A percentile compares a stretch with the other conserved stretches of the same genome.
Evolutionary conservation across 352 stramenopile genomes (phyloP).

Genomic region (Phytophthora hibernalis): DNA sequence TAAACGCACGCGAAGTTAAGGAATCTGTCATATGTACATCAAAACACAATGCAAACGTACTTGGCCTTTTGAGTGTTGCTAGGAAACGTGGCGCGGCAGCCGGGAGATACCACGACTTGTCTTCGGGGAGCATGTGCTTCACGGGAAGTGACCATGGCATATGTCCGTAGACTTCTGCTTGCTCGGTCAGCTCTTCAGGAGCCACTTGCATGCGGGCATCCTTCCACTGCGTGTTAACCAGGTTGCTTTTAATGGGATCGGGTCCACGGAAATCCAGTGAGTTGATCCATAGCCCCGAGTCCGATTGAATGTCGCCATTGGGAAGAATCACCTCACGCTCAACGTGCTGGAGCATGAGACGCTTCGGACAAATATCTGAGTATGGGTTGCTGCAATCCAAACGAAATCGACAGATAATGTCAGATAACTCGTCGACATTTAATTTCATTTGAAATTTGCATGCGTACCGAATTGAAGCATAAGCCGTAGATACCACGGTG

Average conservation of each 20-base stretch:
- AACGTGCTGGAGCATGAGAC: conserved; percentile 74
- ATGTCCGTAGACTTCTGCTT: conserved; percentile 70
- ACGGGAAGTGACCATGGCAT: conserved; percentile 73
- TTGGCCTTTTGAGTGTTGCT: conserved; percentile 30
- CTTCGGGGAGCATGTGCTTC: conserved; percentile 69
- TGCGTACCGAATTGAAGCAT: conserved; percentile 63
- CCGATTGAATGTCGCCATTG: conserved; percentile 52
- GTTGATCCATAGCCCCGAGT: conserved; percentile 80
- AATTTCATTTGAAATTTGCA: background rate
- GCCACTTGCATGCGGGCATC: conserved; percentile 40
- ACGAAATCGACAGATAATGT: conserved; percentile 7
- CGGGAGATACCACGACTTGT: conserved; percentile 77
- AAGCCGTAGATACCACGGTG: conserved; percentile 42
- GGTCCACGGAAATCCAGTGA: conserved; percentile 73
- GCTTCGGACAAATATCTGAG: conserved; percentile 72
- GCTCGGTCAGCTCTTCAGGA: conserved; percentile 51
- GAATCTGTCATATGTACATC: background rate
- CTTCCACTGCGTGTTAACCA: conserved; percentile 62
- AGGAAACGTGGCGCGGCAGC: conserved; percentile 35
- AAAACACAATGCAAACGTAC: conserved; percentile 29
- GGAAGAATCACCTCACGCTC: conserved; percentile 56
- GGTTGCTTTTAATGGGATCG: conserved; percentile 50
- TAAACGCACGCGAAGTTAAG: conserved; percentile 4
- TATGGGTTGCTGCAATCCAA: conserved; percentile 75
- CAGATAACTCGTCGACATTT: background rate